Evolutionary conservation across 2,329 filamentous ascomycete species (phyloP), one percentile per base, ranked within the genome.

Genomic region (Hymenoscyphus repandus): DNA sequence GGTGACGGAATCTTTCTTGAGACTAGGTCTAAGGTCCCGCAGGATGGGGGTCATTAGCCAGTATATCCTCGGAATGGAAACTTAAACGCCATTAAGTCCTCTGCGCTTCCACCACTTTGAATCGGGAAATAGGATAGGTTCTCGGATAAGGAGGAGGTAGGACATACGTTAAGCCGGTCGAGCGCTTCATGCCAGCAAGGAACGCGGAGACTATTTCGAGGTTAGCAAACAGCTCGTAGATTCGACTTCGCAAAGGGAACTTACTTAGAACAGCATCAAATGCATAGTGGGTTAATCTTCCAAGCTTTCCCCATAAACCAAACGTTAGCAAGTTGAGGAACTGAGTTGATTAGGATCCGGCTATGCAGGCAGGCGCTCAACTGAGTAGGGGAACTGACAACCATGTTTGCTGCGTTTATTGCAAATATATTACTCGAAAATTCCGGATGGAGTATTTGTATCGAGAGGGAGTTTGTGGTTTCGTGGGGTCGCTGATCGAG

Each of bases 141-240:
- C 7, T 12, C 22, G 27, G 22, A 10, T 6, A 17, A 46, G 27
- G 15, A 37, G 50, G 53, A 56, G 52, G 55, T 54, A 58, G 39
- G 61, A 86, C 88, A 81, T 88, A 99, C 93, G 91, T 96, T 74
- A 99, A 79, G 66, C 93, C 93, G 55, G 93, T 97, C 58, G 92
- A 96, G 63, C 93, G 90, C 75, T 95, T 95, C 77, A 99, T 91
- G 65, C 93, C 93, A 36, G 93, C 93, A 60, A 99, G 84, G 70
- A 97, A 92, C 57, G 93, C 89, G 65, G 93, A 99, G 70, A 99
- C 88, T 95, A 53, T 38, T 40, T 20, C 17, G n/a, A 50, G 10
- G 45, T 64, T 51, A 66, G 62, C 45, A 47, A 33, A 50, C 42
- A 30, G 34, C 15, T 27, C 45, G 36, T 6, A 13, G 15, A 55